These are phyloP conservation scores for Brassica nigra DNA, from an alignment of 345 rosid genomes.

Conservation along the genomic window DNA sequence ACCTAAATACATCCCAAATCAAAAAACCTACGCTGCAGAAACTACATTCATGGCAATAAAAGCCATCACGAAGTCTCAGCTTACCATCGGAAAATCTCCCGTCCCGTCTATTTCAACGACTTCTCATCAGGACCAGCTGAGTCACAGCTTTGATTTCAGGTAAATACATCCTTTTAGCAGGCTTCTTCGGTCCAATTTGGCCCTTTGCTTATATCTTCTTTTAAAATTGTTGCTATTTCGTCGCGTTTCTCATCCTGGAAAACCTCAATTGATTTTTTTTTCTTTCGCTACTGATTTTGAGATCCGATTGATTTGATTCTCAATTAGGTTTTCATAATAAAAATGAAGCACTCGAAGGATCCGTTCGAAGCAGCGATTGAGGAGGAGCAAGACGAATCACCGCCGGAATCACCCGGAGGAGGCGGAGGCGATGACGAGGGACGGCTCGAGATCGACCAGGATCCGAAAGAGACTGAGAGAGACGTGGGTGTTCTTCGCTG, in stretches of 20 bases:
- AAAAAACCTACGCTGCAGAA: not conserved
- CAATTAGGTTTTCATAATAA: conserved; percentile 3
- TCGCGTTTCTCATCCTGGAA: not conserved
- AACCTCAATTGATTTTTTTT: not conserved
- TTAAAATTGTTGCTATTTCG: not conserved
- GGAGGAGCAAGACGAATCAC: conserved; percentile 75
- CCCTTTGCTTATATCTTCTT: no score
- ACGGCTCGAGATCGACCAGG: conserved; percentile 20
- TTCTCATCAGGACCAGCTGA: not conserved
- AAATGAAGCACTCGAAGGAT: conserved; percentile 85
- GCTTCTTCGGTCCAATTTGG: no score
- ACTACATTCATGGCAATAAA: not conserved
- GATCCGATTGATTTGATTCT: not conserved
- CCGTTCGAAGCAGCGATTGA: conserved; percentile 91
- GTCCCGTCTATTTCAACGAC: not conserved
- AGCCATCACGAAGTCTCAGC: not conserved
- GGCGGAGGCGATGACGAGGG: conserved; percentile 31
- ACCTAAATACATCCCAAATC: not conserved
- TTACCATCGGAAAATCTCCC: not conserved
- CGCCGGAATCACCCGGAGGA: conserved; percentile 54
- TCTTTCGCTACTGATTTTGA: not conserved
- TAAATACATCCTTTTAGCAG: no score
- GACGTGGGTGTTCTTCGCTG: conserved; percentile 15
- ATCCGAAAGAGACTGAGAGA: conserved; percentile 44
- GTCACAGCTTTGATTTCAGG: no score